These are phyloP conservation scores for Amaranthus palmeri DNA, from an alignment of 148 eudicot genomes.

Conservation along the genomic window DNA sequence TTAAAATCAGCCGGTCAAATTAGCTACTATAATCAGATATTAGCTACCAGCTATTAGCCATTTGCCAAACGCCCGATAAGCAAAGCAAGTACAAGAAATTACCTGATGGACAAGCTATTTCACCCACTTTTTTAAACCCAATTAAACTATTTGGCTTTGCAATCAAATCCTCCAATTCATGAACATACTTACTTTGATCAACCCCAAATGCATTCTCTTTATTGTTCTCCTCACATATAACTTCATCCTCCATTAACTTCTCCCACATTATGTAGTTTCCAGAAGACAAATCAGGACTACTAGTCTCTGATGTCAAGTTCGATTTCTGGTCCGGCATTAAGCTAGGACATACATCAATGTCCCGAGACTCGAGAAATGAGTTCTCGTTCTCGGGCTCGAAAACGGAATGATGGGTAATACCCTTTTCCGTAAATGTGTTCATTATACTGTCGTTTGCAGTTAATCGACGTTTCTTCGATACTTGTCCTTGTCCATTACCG, in stretches of 20 bases:
- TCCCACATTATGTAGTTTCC: slow-evolving; percentile 61
- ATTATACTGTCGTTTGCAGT: slow-evolving; percentile 15
- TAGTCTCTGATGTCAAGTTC: slow-evolving; percentile 22
- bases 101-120: slow-evolving; percentile 25
- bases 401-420: neutral
- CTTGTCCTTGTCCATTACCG: slow-evolving; percentile 19
- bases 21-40: too few relatives aligned
- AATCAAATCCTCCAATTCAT: slow-evolving; percentile 52
- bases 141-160: slow-evolving; percentile 26
- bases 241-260: slow-evolving; percentile 61
- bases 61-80: too few relatives aligned
- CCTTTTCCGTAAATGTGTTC: neutral
- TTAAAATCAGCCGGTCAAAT: too few relatives aligned
- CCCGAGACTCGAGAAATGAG: slow-evolving; percentile 19
- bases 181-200: slow-evolving; percentile 29
- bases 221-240: slow-evolving; percentile 38
- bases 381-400: slow-evolving; percentile 29
- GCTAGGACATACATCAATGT: slow-evolving; percentile 18
- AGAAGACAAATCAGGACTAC: slow-evolving; percentile 27
- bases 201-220: slow-evolving; percentile 14
- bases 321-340: slow-evolving; percentile 25
- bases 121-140: slow-evolving; percentile 24
- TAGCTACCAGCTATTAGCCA: too few relatives aligned
- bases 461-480: slow-evolving; percentile 41
- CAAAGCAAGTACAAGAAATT: neutral